phyloP scores from a whole-genome alignment of 148 eudicot genomes.

The Fallopia convolvulus region DNA sequence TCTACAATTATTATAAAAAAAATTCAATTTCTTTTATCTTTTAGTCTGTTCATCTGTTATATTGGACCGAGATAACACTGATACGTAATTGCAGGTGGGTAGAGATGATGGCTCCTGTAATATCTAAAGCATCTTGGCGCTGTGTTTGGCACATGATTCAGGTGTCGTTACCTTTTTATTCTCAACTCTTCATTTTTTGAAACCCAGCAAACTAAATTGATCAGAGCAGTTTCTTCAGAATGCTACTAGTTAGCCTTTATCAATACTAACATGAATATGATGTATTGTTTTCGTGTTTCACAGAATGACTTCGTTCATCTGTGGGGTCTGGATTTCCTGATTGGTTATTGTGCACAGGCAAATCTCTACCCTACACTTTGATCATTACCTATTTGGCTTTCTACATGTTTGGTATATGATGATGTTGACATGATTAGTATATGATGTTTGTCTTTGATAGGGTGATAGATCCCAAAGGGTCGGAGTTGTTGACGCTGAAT shows the following conservation, averaged over 20 bases:
- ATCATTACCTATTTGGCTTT: neutral
- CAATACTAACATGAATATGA: neutral
- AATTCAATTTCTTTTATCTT: neutral
- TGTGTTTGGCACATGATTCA: constrained; percentile 69
- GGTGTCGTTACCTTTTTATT: constrained; percentile 3
- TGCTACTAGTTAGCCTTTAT: too few species aligned
- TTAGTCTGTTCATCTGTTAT: neutral
- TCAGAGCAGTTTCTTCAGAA: too few species aligned
- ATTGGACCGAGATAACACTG: neutral
- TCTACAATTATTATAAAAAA: neutral
- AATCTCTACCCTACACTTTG: neutral
- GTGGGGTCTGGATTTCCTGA: constrained; percentile 63
- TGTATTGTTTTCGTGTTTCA: constrained; percentile 4
- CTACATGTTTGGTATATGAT: neutral
- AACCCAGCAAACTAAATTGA: too few species aligned
- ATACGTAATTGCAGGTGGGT: constrained; percentile 37
- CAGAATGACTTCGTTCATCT: constrained; percentile 67
- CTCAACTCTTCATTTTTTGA: too few species aligned
- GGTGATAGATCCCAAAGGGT: constrained; percentile 47
- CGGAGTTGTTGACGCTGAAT: constrained; percentile 62
- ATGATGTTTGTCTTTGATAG: constrained; percentile 17
- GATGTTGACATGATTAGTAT: constrained; percentile 2
- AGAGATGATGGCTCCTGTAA: constrained; percentile 80
- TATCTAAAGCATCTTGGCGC: constrained; percentile 60
- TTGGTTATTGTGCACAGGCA: constrained; percentile 71